Evolutionary conservation across 2,329 filamentous ascomycete species (phyloP).

Genomic region (Aspergillus pseudotamarii): DNA sequence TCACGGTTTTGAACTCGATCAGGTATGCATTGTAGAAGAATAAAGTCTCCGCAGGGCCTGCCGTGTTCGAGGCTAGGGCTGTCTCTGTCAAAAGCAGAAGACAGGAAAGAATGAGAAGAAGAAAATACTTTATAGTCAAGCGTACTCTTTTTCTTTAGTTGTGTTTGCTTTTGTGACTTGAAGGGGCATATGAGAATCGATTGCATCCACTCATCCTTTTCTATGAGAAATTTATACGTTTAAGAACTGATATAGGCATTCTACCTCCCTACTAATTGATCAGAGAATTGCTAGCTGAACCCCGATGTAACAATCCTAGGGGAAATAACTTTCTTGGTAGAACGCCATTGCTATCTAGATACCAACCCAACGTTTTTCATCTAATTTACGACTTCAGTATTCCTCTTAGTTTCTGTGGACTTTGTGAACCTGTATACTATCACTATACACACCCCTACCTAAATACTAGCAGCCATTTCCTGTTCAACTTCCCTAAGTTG

Average conservation of each 20-base stretch:
- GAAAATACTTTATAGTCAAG: neutral
- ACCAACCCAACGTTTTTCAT: neutral
- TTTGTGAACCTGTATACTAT: neutral
- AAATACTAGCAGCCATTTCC: neutral
- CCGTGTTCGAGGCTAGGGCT: neutral
- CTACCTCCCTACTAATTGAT: neutral
- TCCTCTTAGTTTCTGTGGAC: neutral
- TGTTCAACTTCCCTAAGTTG: too few species aligned
- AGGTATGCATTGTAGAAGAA: neutral
- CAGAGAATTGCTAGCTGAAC: neutral
- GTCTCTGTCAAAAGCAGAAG: neutral
- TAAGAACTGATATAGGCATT: neutral
- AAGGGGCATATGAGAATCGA: neutral
- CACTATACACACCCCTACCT: too few species aligned
- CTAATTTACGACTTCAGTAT: neutral
- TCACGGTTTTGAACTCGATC: neutral
- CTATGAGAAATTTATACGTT: neutral
- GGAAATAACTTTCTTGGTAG: neutral
- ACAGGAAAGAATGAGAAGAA: neutral
- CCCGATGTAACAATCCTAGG: neutral
- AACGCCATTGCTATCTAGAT: neutral
- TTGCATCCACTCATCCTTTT: neutral
- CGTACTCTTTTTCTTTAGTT: neutral
- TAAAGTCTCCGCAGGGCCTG: neutral
- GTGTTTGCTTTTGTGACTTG: neutral